A percentile compares a stretch with the other conserved stretches of the same genome.
These are phyloP conservation scores for Noccaea caerulescens DNA, from an alignment of 345 rosid species.

Conservation along the genomic window DNA sequence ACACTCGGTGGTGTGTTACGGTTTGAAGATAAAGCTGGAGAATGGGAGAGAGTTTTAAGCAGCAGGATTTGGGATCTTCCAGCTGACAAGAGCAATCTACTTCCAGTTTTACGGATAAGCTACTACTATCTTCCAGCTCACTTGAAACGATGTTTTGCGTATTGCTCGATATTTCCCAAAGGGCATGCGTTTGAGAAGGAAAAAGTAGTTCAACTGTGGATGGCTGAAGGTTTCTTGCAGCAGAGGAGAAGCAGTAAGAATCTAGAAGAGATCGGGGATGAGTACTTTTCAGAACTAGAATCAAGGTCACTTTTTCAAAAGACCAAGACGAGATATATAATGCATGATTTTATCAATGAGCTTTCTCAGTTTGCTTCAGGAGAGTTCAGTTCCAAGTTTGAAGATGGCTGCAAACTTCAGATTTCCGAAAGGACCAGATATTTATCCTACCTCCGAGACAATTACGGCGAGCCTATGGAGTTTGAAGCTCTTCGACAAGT, in stretches of 20 bases:
- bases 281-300: conserved; percentile 44
- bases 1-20: conserved; percentile 49
- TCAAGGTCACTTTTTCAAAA: conserved; percentile 47
- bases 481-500: conserved; percentile 46
- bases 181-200: conserved; percentile 48
- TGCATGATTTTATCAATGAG: conserved; percentile 51
- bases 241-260: conserved; percentile 35
- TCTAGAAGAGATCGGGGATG: conserved; percentile 47
- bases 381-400: conserved; percentile 44
- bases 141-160: conserved; percentile 49
- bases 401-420: conserved; percentile 23
- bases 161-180: conserved; percentile 49
- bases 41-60: conserved; percentile 51
- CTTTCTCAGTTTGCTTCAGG: conserved; percentile 48
- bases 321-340: conserved; percentile 35
- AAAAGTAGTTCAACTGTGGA: conserved; percentile 46
- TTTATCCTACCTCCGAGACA: conserved; percentile 45
- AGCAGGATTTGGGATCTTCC: conserved; percentile 51
- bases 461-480: conserved; percentile 31
- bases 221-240: conserved; percentile 51
- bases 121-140: conserved; percentile 46
- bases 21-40: conserved; percentile 35
- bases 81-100: conserved; percentile 39
- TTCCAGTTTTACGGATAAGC: conserved; percentile 47
- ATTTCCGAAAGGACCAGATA: conserved; percentile 43